These are phyloP conservation scores for Xylaria scruposa DNA, from an alignment of 495 filamentous ascomycete species.

Conservation along the genomic window DNA sequence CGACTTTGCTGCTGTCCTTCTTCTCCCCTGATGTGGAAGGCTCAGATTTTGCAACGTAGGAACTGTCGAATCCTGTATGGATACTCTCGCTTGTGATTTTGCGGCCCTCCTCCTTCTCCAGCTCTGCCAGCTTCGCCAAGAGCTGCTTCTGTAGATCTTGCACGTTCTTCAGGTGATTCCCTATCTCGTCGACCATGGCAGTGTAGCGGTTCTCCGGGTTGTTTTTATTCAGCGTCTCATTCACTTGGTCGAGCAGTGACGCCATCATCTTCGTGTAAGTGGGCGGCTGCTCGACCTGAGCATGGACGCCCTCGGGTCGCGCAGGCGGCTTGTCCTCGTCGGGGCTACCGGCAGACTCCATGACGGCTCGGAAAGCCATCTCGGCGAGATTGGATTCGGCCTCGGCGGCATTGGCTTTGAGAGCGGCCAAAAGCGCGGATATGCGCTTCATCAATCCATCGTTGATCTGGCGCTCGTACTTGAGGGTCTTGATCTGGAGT, in stretches of 20 bases:
- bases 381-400: slow-evolving; percentile 75
- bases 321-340: slow-evolving; percentile 79
- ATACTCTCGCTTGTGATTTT: slow-evolving; percentile 95
- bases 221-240: slow-evolving; percentile 79
- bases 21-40: slow-evolving; percentile 48
- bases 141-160: slow-evolving; percentile 77
- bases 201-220: slow-evolving; percentile 69
- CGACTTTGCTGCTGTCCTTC: slow-evolving; percentile 61
- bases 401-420: slow-evolving; percentile 71
- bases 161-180: slow-evolving; percentile 77
- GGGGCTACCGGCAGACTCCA: slow-evolving; percentile 70
- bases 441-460: slow-evolving; percentile 86
- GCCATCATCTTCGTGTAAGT: slow-evolving; percentile 97
- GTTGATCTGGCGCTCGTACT: slow-evolving; percentile 93
- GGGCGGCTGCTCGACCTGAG: slow-evolving; percentile 72
- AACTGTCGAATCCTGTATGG: slow-evolving; percentile 90
- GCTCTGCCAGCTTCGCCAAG: slow-evolving; percentile 69
- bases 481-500: slow-evolving; percentile 86
- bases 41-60: slow-evolving; percentile 70
- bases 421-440: slow-evolving; percentile 71
- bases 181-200: slow-evolving; percentile 77
- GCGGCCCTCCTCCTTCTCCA: slow-evolving; percentile 84
- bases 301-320: slow-evolving; percentile 73
- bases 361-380: slow-evolving; percentile 83
- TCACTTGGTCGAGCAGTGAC: slow-evolving; percentile 88